Base-by-base conservation (phyloP, 202 grass and related monocot species). In the Zoysia matrella region DNA sequence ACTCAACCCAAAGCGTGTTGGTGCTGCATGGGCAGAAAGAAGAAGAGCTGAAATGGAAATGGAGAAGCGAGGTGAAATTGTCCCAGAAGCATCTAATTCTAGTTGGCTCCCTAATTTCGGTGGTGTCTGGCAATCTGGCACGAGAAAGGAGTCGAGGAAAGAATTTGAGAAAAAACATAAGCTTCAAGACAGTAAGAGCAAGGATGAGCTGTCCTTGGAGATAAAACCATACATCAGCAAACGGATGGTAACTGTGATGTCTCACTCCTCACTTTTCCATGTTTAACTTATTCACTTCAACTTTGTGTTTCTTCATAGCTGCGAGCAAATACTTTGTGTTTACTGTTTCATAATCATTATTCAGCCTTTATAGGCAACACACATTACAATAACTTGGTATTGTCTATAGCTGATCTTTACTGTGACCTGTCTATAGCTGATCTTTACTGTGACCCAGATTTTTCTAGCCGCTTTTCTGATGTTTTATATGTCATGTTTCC, bases 31-130 rank as follows among this genome's bases (percentile, higher is more conserved):
- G 96, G 91, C 93, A 48, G 93, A 96, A 65, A 96, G 80, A 91
- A 91, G 91, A 81, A 88, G 89, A 89, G 83, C 87, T 71, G 93
- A 99, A 83, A 86, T 99, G 73, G 87, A 95, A 69, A 84, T 84
- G 87, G 89, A 99, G 82, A 99, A 93, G 74, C 76, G 68, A 51
- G 94, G 86, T 15, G 77, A 91, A 83, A 66, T 85, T 77, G 63
- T 88, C 77, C 72, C 88, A 75, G 84, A 82, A 70, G 67, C 15
- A 46, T 80, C 74, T 82, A 86, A 87, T 68, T 79, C 90, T 77
- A 89, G 77, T 71, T 95, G 96, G 96, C 96, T 99, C 67, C 96
- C 96, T 6, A 99, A 99, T 79, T 99, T 99, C 87, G 92, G 93
- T 46, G 67, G 96, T 83, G 93, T 95, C 47, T 99, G 93, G 93